Evolutionary conservation across 345 rosid genomes (phyloP).

Genomic region (Aurinia saxatilis): DNA sequence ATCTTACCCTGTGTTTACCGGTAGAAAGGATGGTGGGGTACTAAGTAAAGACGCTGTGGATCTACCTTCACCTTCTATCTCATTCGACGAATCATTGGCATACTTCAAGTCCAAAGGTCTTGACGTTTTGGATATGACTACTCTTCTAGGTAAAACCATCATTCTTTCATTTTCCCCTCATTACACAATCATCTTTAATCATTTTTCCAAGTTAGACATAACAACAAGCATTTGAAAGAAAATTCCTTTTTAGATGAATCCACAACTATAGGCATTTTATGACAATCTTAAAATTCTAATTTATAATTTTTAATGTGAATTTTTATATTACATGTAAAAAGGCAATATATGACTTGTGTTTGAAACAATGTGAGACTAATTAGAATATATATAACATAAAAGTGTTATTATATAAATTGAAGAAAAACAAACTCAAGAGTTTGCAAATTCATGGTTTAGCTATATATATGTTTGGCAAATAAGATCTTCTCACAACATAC

Average conservation of each 20-base stretch:
- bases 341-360: not conserved
- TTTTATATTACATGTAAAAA: not conserved
- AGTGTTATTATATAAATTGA: too few species aligned
- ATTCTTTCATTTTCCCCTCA: not conserved
- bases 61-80: conserved; percentile 47
- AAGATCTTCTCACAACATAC: not conserved
- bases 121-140: conserved; percentile 49
- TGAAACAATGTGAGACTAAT: not conserved
- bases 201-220: not conserved
- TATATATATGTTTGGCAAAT: not conserved
- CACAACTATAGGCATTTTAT: not conserved
- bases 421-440: not conserved
- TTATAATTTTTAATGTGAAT: not conserved
- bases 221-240: not conserved
- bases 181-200: not conserved
- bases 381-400: too few species aligned
- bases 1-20: conserved; percentile 55
- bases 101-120: conserved; percentile 55
- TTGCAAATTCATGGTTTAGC: not conserved
- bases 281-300: too few species aligned
- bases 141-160: conserved; percentile 52
- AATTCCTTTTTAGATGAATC: not conserved
- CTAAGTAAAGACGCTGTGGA: conserved; percentile 40
- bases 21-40: conserved; percentile 52
- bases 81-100: conserved; percentile 32